Base-by-base conservation (phyloP, 129 eudicot genomes). In the Centaurea solstitialis region DNA sequence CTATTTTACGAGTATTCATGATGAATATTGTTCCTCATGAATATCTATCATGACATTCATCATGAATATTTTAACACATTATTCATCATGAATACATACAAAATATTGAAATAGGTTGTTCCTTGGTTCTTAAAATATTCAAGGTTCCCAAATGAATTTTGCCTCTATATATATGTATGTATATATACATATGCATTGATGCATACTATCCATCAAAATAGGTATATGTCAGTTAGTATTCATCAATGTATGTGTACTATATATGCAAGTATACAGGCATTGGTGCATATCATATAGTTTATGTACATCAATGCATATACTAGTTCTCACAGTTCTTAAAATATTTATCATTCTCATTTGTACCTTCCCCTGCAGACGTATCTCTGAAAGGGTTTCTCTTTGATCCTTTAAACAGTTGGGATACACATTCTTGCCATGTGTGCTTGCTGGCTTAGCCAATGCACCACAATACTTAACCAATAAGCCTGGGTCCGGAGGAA, bases 391-490 rank as follows among this genome's bases (percentile, higher is more conserved):
- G 11, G 41, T 67, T 72, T 61, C 37, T 3, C 23, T 20, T 28
- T n/a, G 67, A 53, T 82, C 67, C 47, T 77, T 13, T 69, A 8
- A 33, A 77, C 93, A 91, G 99, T 87, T 90, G 79, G 99, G 98
- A 80, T 91, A 91, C 75, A 95, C 99, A 47, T 95, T 95, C 87
- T 82, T 95, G 90, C 99, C 99, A 35, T 95, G 99, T 81, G 99
- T 95, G 69, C 97, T 95, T 35, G 97, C 99, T 72, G 99, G 99
- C 41, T 89, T 95, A 30, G 88, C 94, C 76, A 88, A 87, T 73
- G 96, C 97, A 84, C 99, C 98, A 50, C 99, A 93, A 79, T 95
- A 95, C 85, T 33, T 82, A 76, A 86, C 87, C 57, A 39, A 86
- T 33, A 80, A 76, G 74, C 57, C 85, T 9, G 76, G 59, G 43